phyloP scores from a whole-genome alignment of 2,329 filamentous ascomycete species.

The Phialemoniopsis sp. region DNA sequence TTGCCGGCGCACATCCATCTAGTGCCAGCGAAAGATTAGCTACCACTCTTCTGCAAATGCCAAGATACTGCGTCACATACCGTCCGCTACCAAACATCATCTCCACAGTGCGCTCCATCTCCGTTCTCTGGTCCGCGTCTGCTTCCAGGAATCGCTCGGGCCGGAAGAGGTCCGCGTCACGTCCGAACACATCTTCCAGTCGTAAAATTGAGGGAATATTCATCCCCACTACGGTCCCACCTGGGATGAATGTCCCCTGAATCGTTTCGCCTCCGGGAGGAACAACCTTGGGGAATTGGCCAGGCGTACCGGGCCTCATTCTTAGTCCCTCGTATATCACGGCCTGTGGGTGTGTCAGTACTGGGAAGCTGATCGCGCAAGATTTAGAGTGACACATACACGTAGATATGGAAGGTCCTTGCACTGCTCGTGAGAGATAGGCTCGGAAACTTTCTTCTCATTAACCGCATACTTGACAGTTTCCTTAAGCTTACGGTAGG shows the following conservation, averaged over 20 bases:
- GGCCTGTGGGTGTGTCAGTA: slow-evolving; percentile 4
- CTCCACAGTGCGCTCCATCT: slow-evolving; percentile 14
- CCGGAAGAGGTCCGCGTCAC: background rate
- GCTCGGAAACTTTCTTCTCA: slow-evolving; percentile 15
- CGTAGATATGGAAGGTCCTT: slow-evolving; percentile 19
- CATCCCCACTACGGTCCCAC: slow-evolving; percentile 14
- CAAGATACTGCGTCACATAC: background rate
- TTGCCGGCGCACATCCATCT: slow-evolving; percentile 32
- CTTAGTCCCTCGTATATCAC: slow-evolving; percentile 15
- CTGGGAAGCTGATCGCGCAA: too few relatives aligned
- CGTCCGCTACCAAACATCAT: slow-evolving; percentile 30
- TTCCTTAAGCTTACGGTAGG: slow-evolving; percentile 33
- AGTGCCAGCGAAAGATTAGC: slow-evolving; percentile 1
- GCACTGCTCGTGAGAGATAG: slow-evolving; percentile 18
- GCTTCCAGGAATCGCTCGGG: background rate
- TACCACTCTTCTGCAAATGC: too few relatives aligned
- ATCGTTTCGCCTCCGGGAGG: slow-evolving; percentile 19
- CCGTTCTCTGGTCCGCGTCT: background rate
- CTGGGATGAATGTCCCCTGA: slow-evolving; percentile 20
- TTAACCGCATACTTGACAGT: slow-evolving; percentile 38
- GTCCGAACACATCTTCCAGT: background rate
- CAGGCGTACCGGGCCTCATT: slow-evolving; percentile 11
- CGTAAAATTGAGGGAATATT: slow-evolving; percentile 9
- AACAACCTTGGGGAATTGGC: slow-evolving; percentile 8
- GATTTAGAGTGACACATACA: background rate